phyloP scores from a whole-genome alignment of 805 yeast species.

The Kazachstania psychrophila region DNA sequence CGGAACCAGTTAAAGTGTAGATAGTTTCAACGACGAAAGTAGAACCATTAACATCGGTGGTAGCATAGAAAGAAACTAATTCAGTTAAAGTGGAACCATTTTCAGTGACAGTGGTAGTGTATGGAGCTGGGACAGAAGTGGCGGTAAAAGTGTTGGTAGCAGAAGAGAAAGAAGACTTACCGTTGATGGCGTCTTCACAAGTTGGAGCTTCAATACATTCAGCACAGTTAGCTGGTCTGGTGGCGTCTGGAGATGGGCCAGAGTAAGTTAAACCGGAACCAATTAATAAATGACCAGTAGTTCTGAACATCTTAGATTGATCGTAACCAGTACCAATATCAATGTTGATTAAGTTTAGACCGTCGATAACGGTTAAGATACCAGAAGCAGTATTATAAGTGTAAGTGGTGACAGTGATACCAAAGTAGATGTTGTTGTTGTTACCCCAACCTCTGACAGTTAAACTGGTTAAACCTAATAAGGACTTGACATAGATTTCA shows the following conservation, averaged over 20 bases:
- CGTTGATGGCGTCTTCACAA: constrained; percentile 1
- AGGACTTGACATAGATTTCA: not conserved
- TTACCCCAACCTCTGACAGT: constrained; percentile 7
- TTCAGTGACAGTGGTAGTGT: constrained; percentile 4
- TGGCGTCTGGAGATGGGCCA: not conserved
- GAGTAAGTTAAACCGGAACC: constrained; percentile 3
- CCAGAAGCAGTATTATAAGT: constrained; percentile 7
- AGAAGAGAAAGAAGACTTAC: not conserved
- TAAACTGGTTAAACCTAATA: constrained; percentile 4
- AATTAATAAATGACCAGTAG: not conserved
- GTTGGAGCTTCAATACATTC: constrained; percentile 2
- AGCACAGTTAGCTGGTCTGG: constrained; percentile 5
- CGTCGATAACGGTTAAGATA: constrained; percentile 5
- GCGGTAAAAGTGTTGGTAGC: constrained; percentile 2
- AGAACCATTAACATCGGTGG: constrained; percentile 2
- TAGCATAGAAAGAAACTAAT: constrained; percentile 2
- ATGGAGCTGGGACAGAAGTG: constrained; percentile 3
- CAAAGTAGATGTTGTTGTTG: constrained; percentile 4
- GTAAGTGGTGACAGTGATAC: constrained; percentile 1
- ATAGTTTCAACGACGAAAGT: constrained; percentile 1
- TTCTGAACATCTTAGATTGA: not conserved
- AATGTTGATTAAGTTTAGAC: not conserved
- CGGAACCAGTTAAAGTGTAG: constrained; percentile 2
- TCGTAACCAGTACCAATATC: constrained; percentile 10
- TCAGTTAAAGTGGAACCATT: constrained; percentile 1